Conservation (phyloP, 495 filamentous ascomycete genomes). For the Amniculicola lignicola region DNA sequence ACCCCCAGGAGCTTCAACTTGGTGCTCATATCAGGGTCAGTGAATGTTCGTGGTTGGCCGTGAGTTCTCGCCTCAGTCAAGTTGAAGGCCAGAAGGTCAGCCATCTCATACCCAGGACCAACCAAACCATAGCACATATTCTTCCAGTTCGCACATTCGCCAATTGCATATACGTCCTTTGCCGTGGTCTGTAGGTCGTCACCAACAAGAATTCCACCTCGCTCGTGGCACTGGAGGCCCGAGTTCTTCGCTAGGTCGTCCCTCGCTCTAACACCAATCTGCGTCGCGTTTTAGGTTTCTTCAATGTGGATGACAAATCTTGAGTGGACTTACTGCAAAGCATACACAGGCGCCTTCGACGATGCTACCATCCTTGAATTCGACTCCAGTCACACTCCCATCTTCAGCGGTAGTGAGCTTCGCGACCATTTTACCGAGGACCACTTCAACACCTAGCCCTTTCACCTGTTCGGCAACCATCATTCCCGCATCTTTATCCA, state of each 20-base stretch:
- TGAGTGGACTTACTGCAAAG: slow-evolving; percentile 63
- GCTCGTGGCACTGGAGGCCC: slow-evolving; percentile 70
- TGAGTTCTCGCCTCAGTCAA: slow-evolving; percentile 76
- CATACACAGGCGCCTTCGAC: slow-evolving; percentile 81
- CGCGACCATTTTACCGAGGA: slow-evolving; percentile 70
- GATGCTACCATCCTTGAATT: slow-evolving; percentile 77
- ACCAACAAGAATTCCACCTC: slow-evolving; percentile 74
- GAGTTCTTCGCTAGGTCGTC: slow-evolving; percentile 71
- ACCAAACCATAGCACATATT: slow-evolving; percentile 89
- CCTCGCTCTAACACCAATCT: slow-evolving; percentile 76
- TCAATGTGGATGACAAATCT: not conserved
- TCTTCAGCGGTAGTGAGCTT: slow-evolving; percentile 64
- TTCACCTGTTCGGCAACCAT: slow-evolving; percentile 82
- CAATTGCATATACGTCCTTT: slow-evolving; percentile 79
- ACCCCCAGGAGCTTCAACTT: slow-evolving; percentile 90
- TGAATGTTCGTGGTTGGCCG: slow-evolving; percentile 60
- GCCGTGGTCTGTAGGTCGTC: slow-evolving; percentile 66
- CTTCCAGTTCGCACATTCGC: slow-evolving; percentile 95
- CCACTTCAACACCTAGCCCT: slow-evolving; percentile 72
- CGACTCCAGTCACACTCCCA: slow-evolving; percentile 68
- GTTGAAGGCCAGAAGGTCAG: slow-evolving; percentile 87
- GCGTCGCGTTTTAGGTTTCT: slow-evolving; percentile 5
- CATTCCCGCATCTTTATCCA: slow-evolving; percentile 76
- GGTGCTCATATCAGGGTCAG: slow-evolving; percentile 85
- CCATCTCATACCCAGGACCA: slow-evolving; percentile 92